Base-by-base conservation (phyloP, 768 basidiomycete genomes). In the Collybia nuda region DNA sequence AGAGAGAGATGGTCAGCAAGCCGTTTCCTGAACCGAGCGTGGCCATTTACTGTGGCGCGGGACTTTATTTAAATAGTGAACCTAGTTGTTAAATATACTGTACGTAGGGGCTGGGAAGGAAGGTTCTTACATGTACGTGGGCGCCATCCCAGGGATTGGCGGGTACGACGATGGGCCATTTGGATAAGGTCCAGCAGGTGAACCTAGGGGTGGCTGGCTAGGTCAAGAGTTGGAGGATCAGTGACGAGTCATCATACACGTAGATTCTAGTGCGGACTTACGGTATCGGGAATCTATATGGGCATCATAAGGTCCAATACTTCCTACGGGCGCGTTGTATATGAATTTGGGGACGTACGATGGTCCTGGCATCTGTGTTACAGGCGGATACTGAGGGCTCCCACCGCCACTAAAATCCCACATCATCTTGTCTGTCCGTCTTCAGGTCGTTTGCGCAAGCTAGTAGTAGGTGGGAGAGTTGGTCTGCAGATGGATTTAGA, bases 231-330 rank as follows among this genome's bases (percentile, higher is more conserved):
- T 2, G 32, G 38, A 29, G 2, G 36, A 23, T 21, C 15, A 18
- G 26, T 5, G 29, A 15, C 19, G 17, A 28, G 39, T n/a, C 15
- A 14, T 17, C n/a, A 24, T n/a, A 22, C 32, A 29, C 22, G 22
- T 9, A 5, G 9, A 40, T 17, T 40, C 17, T n/a, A 43, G 18
- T 19, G 19, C 42, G 5, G 38, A 61, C 64, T 62, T 49, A 71
- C 70, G 65, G 55, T 24, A 60, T 51, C 3, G 66, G 63, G 40
- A 68, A 65, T 1, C 71, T 71, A 49, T 29, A 32, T 32, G 14
- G 32, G 32, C 9, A 11, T 11, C 14, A 11, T 32, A 11, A 11
- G 14, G 5, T 32, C 12, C 14, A 32, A 11, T 32, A 32, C 9
- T 32, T 2, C 14, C 32, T 32, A 32, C 32, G 32, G 14, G 9